Evolutionary conservation across 208 protist species (phyloP), one percentile per base, ranked within the genome.

Genomic region (Leishmania gerbilli): DNA sequence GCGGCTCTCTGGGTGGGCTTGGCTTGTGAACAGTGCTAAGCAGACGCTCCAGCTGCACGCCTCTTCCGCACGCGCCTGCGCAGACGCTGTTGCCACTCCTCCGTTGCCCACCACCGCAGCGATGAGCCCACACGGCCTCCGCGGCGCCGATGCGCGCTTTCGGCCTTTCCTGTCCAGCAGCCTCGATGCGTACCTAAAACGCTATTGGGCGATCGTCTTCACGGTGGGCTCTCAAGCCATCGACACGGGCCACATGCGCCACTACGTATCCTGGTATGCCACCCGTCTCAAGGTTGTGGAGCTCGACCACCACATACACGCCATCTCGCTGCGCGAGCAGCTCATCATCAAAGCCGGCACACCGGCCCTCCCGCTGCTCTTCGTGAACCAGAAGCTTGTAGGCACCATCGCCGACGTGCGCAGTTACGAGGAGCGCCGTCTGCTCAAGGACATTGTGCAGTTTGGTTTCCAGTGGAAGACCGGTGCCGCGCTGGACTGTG

Each of bases 391-490:
- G 77, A 87, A 89, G 65, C 55, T 95, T 56, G 88, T 98, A 15
- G 95, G 95, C 53, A 96, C 93, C 4, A 81, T 96, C 21, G 79
- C 56, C 15, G 89, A 94, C n/a, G 90, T 98, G 49, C 81, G 91
- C 76, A 58, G 78, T 78, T 84, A 94, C 47, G 95, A 98, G 84
- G 76, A 90, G 76, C 79, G 85, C 42, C 86, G 87, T 31, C 83
- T 94, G 79, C 83, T 98, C 79, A 98, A 98, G 80, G 95, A 98
- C 72, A 84, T 95, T 31, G 82, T 96, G 60, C 95, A 98, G 83
- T 98, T 98, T 84, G 95, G 95, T 11, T 98, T 98, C 77, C 79
- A 96, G 85, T 98, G 95, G 95, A 92, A 92, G 72, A 92, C 88
- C 0, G 95, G 90, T 1, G 76, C 69, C 15, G 76, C 71, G 13